Conservation (phyloP, 2,329 filamentous ascomycete genomes). For the Coniochaeta ligniaria region DNA sequence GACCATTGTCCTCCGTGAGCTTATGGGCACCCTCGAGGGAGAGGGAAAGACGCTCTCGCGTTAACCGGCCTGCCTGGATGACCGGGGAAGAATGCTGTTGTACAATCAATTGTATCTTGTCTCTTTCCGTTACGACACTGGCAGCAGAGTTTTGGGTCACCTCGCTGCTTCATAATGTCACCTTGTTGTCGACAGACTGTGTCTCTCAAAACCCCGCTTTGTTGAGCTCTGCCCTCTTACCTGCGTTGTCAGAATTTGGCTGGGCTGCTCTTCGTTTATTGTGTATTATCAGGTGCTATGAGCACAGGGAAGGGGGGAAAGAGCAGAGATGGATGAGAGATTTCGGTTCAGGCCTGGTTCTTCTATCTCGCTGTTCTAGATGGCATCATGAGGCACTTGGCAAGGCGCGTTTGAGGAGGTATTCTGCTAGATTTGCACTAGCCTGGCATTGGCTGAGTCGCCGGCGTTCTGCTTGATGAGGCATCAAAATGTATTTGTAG, state of each 20-base stretch:
- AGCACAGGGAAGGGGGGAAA: background rate
- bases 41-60: background rate
- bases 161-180: background rate
- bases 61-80: background rate
- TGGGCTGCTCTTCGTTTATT: background rate
- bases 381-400: background rate
- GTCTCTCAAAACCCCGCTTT: background rate
- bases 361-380: background rate
- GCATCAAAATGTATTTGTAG: background rate
- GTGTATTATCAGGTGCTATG: background rate
- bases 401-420: background rate
- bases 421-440: background rate
- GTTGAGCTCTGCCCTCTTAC: background rate
- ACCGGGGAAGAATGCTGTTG: background rate
- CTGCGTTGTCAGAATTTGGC: background rate
- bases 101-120: background rate
- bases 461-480: background rate
- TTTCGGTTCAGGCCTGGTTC: background rate
- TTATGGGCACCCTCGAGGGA: conserved; percentile 13
- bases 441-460: background rate
- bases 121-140: background rate
- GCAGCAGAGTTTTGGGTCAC: background rate
- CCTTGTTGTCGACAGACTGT: background rate
- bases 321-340: background rate
- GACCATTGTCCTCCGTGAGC: conserved; percentile 27